phyloP scores from a whole-genome alignment of 345 rosid species.

The Populus ilicifolia region DNA sequence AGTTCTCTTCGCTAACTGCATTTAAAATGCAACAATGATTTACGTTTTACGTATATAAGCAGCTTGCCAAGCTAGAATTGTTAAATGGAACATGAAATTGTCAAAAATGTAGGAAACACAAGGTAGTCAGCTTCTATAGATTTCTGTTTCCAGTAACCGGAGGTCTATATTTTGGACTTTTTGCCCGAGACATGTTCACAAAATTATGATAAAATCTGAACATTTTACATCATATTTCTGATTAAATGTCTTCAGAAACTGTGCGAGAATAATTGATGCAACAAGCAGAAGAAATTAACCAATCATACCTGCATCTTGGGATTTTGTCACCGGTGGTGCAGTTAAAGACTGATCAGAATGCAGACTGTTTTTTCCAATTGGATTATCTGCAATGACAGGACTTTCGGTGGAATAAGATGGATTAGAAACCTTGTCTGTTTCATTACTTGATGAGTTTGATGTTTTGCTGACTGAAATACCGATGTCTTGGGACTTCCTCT shows the following conservation, averaged over 20 bases:
- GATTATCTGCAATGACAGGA: neutral
- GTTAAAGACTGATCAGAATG: neutral
- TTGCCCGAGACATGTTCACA: fast-evolving
- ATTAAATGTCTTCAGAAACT: too few relatives aligned
- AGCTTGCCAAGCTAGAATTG: neutral
- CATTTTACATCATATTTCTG: neutral
- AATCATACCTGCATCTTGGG: neutral
- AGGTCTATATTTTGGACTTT: neutral
- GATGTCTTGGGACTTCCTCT: neutral
- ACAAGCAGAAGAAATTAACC: neutral
- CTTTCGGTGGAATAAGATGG: neutral
- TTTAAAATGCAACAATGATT: neutral
- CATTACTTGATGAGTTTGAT: neutral
- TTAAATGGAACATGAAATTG: neutral
- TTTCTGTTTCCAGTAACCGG: neutral
- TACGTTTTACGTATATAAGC: neutral
- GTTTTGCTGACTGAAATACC: neutral
- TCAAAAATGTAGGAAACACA: neutral
- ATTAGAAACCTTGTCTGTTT: neutral
- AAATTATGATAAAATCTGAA: neutral
- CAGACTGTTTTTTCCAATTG: neutral
- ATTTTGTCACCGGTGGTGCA: neutral
- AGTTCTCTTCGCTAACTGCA: constrained; percentile 23
- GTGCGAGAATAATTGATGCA: neutral
- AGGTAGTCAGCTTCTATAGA: neutral